Base-by-base conservation (phyloP, 2,329 filamentous ascomycete genomes). In the Mycogone perniciosa region DNA sequence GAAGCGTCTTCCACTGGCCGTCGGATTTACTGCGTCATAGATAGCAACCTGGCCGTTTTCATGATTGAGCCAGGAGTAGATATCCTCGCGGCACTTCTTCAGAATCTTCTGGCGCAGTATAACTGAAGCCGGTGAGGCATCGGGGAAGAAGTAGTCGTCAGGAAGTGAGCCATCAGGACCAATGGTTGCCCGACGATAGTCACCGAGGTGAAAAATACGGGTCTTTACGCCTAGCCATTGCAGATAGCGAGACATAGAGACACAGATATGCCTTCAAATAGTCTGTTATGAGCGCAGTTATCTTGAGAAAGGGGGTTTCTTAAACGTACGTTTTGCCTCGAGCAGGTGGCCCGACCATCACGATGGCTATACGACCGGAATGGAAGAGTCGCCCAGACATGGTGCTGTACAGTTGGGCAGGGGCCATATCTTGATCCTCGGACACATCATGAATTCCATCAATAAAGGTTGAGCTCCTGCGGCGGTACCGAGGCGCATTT, bases 41-140 rank as follows among this genome's bases (percentile, higher is more conserved):
- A 99, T 97, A 50, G 93, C 93, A 50, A 99, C 92, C 65, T 99
- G 93, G 9, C 93, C 93, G 61, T 97, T 97, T 64, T 97, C 93
- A 59, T 96, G 88, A 62, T 97, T 95, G 41, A 99, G 74, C 76
- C 96, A 99, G 50, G 87, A 85, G 64, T 96, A 96, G 51, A 99
- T 96, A 63, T 99, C 93, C 65, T 97, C 91, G 53, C 93, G 84
- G 60, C 93, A 99, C 67, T 95, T 95, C 72, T 96, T 96, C 20
- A 99, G 76, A 48, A 99, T 99, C 74, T 96, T 96, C 68, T 97
- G 93, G 33, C 93, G 84, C 45, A 99, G 75, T 58, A 97, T 82
- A n/a, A 97, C 88, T 1, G 93, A 95, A 9, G 88, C 82, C 4
- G 92, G 89, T 29, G 90, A 93, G 30, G 95, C 92, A 64, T 97